Evolutionary conservation across 2,329 filamentous ascomycete species (phyloP), one percentile per base, ranked within the genome.

Genomic region (Botrytis elliptica): DNA sequence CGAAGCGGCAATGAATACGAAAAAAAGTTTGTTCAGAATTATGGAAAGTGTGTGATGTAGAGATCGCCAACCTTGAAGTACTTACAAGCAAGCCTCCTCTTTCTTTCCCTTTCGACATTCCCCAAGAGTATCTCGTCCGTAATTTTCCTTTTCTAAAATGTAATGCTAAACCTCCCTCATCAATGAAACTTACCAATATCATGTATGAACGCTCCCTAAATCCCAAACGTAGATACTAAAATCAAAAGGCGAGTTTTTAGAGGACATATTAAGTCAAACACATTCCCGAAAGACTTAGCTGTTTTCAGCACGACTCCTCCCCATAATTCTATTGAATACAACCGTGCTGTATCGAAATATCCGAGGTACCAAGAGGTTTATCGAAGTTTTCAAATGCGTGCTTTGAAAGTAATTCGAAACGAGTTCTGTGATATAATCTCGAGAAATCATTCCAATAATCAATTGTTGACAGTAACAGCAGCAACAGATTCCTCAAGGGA

Each of bases 11-110:
- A 40, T 40, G 29, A 46, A 33, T 62, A 68, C 70, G 40, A 70
- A 36, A 57, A 60, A 60, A 60, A 60, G 20, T 68, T 40, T 59
- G 42, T 68, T 55, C 60, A 40, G 25, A 57, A 69, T 72, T 72
- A 72, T 69, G 59, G 71, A 64, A 44, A 73, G 33, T 70, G 25
- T 73, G 75, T 75, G 73, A 75, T 77, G 74, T 75, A 76, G 76
- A 76, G 75, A 79, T 78, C 71, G 78, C 79, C 72, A 79, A 80
- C 79, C 78, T 79, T 80, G 76, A 75, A 74, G 77, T 79, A 80
- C 79, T 80, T 80, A 79, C 79, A 80, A 77, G 70, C 60, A 78
- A 74, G 72, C 74, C 63, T 59, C 63, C 25, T 46, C n/a, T 46
- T 69, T 49, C 52, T 52, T 68, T n/a, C 25, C 49, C 52, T n/a